Evolutionary conservation across 2,329 filamentous ascomycete species (phyloP).

Genomic region (Ophiocordyceps polyrhachis-furcata): DNA sequence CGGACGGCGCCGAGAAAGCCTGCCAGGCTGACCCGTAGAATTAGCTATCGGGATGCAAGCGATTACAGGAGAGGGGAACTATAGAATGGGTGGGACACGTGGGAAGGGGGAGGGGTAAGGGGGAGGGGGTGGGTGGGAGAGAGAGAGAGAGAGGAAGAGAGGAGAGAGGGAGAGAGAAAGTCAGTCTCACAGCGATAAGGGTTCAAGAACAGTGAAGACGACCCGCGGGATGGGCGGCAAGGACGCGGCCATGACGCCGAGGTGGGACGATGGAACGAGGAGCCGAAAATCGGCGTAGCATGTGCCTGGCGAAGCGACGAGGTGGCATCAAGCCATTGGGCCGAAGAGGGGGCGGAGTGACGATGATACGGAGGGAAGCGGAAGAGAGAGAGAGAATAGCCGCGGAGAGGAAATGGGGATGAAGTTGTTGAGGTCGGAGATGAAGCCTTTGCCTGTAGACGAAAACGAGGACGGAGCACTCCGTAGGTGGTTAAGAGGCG

Average conservation of each 20-base stretch:
- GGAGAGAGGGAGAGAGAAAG: not conserved
- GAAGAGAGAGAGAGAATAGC: not conserved
- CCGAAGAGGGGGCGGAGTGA: not conserved
- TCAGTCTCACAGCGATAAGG: conserved; percentile 41
- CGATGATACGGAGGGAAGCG: not conserved
- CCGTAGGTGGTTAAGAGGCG: not conserved
- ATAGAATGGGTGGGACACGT: too few species aligned
- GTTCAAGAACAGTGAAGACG: conserved; percentile 50
- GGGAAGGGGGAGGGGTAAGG: not conserved
- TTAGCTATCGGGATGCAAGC: conserved; percentile 3
- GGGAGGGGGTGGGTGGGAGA: not conserved
- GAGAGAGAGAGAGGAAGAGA: too few species aligned
- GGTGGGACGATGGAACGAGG: conserved; percentile 1
- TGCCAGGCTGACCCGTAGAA: conserved; percentile 26
- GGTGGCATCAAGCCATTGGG: not conserved
- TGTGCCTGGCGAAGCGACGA: conserved; percentile 2
- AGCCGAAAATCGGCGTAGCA: not conserved
- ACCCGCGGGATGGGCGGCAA: conserved; percentile 45
- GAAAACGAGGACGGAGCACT: not conserved
- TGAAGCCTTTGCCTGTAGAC: too few species aligned
- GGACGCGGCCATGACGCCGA: conserved; percentile 39
- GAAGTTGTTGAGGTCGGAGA: too few species aligned
- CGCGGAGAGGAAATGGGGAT: too few species aligned
- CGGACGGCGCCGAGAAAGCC: conserved; percentile 39
- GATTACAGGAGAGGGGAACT: too few species aligned